Conservation (phyloP, 164 flowering plant genomes). For the Warburgia ugandensis region DNA sequence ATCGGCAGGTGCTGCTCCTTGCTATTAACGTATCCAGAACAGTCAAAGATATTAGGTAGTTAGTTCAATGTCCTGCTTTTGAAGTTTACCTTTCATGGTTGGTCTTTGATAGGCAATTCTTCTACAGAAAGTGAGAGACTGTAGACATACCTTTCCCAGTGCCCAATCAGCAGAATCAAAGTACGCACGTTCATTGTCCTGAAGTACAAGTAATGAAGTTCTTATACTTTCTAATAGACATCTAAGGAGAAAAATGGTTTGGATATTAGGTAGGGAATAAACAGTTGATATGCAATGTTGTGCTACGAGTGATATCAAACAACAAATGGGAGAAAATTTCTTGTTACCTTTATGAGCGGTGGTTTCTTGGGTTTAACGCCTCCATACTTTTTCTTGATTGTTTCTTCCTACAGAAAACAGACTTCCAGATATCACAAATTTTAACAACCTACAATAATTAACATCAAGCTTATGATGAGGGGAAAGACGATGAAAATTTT, state of each 20-base stretch:
- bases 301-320: background rate
- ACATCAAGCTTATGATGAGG: too few relatives aligned
- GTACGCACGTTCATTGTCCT: constrained; percentile 66
- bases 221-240: too few relatives aligned
- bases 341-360: constrained; percentile 71
- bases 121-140: background rate
- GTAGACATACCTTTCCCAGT: constrained; percentile 43
- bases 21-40: constrained; percentile 30
- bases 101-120: background rate
- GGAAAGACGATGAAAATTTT: too few relatives aligned
- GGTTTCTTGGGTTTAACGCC: constrained; percentile 69
- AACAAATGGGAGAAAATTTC: too few relatives aligned
- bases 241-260: too few relatives aligned
- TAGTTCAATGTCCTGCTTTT: too few relatives aligned
- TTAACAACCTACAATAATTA: too few relatives aligned
- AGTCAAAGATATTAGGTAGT: constrained; percentile 10
- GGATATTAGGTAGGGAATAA: background rate
- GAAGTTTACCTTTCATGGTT: background rate
- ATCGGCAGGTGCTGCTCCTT: constrained; percentile 50
- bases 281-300: background rate
- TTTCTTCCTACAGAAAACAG: constrained; percentile 52
- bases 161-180: constrained; percentile 83
- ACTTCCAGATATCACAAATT: too few relatives aligned
- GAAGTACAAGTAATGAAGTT: background rate
- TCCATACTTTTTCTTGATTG: constrained; percentile 75